Evolutionary conservation across 805 yeast species (phyloP).

Genomic region (Citeromyces nyonsensis): DNA sequence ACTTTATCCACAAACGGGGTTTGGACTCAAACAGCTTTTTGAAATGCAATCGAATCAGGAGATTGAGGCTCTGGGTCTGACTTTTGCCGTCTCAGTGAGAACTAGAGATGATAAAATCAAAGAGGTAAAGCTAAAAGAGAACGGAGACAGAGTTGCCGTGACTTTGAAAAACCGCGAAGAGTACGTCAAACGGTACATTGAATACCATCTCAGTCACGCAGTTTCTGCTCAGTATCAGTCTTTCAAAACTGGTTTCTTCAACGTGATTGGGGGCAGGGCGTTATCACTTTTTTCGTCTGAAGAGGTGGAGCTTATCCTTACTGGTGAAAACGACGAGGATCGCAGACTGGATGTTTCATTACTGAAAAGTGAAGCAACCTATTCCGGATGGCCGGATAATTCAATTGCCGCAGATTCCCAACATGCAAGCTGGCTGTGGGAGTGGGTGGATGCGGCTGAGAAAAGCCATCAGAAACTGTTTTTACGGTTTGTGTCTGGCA

Average conservation of each 20-base stretch:
- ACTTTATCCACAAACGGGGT: constrained; percentile 54
- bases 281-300: constrained; percentile 66
- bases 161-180: constrained; percentile 37
- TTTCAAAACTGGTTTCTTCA: constrained; percentile 56
- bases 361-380: constrained; percentile 58
- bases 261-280: constrained; percentile 71
- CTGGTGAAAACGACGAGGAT: constrained; percentile 46
- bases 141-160: constrained; percentile 44
- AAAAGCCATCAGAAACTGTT: constrained; percentile 41
- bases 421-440: constrained; percentile 80
- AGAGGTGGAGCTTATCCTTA: constrained; percentile 64
- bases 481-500: constrained; percentile 72
- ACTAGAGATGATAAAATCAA: constrained; percentile 27
- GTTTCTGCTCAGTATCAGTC: constrained; percentile 35
- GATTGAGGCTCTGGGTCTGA: constrained; percentile 27
- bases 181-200: constrained; percentile 50
- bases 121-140: constrained; percentile 33
- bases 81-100: constrained; percentile 46
- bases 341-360: constrained; percentile 48
- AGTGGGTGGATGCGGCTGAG: constrained; percentile 34
- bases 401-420: constrained; percentile 20
- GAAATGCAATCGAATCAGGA: constrained; percentile 29
- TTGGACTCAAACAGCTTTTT: constrained; percentile 28
- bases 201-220: constrained; percentile 41
- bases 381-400: constrained; percentile 41